These are phyloP conservation scores for Trichoderma sp. DNA, from an alignment of 2,329 filamentous ascomycete species.

Conservation along the genomic window DNA sequence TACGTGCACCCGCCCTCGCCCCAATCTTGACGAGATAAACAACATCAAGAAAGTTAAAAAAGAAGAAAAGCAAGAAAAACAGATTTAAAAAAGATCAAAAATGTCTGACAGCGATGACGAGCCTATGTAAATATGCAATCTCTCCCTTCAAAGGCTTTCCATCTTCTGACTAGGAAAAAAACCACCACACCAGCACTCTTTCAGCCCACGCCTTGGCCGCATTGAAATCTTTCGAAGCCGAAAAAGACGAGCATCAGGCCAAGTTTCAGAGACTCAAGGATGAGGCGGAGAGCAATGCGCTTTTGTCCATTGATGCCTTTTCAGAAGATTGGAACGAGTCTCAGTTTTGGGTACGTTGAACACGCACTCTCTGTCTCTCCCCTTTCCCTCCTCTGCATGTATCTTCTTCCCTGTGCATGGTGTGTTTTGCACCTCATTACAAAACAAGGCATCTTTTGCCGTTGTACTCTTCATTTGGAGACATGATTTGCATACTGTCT, in stretches of 20 bases:
- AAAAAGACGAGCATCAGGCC: constrained; percentile 66
- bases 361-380: background rate
- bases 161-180: background rate
- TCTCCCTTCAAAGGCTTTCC: background rate
- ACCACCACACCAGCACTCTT: constrained; percentile 47
- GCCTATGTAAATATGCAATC: constrained; percentile 7
- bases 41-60: background rate
- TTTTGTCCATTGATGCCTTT: constrained; percentile 67
- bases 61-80: background rate
- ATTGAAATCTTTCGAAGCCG: constrained; percentile 72
- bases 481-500: too few species aligned
- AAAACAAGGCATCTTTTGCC: background rate
- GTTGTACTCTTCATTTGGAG: too few species aligned
- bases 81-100: background rate
- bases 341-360: constrained; percentile 72
- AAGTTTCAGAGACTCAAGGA: constrained; percentile 69
- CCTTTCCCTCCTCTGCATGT: background rate
- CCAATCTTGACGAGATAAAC: background rate
- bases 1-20: background rate
- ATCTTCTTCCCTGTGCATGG: background rate
- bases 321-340: constrained; percentile 80
- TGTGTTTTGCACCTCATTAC: background rate
- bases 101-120: constrained; percentile 21
- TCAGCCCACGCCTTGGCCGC: constrained; percentile 67
- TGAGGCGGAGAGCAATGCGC: constrained; percentile 56